These are phyloP conservation scores for Chrysopogon serrulatus DNA, from an alignment of 176 grass and related monocot genomes.

Conservation along the genomic window DNA sequence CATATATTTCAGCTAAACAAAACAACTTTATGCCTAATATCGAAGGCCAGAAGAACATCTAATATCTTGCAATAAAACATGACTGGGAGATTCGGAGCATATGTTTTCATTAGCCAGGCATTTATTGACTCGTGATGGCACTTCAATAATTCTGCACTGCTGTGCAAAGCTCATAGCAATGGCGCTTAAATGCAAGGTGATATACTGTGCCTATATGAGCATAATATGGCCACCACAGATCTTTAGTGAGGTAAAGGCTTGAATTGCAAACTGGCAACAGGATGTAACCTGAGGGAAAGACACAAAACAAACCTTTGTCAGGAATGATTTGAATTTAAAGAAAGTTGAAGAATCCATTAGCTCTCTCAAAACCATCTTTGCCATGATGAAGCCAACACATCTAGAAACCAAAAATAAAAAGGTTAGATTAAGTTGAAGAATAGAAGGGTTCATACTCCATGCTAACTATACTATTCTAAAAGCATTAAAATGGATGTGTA, in stretches of 20 bases:
- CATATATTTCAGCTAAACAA: neutral
- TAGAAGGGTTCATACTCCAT: neutral
- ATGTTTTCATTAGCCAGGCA: conserved; percentile 6
- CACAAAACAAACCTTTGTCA: conserved; percentile 73
- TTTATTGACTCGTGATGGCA: conserved; percentile 4
- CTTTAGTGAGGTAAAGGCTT: neutral
- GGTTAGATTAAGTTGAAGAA: neutral
- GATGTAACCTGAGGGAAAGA: neutral
- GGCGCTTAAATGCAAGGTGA: neutral
- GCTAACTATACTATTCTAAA: neutral
- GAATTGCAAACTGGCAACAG: neutral
- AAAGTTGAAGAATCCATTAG: conserved; percentile 85
- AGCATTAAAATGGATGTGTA: neutral
- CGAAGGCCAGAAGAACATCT: conserved; percentile 3
- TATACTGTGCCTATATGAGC: neutral
- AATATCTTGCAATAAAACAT: conserved; percentile 17
- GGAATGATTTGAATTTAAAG: conserved; percentile 84
- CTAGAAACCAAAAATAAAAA: conserved; percentile 40
- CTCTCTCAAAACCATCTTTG: conserved; percentile 84
- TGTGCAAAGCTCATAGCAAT: neutral
- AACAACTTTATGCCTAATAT: neutral
- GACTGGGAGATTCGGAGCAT: neutral
- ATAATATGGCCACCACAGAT: conserved; percentile 12
- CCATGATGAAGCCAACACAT: conserved; percentile 94
- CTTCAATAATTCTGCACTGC: neutral